Evolutionary conservation across 345 rosid genomes (phyloP).

Genomic region (Lepidium aucheri): DNA sequence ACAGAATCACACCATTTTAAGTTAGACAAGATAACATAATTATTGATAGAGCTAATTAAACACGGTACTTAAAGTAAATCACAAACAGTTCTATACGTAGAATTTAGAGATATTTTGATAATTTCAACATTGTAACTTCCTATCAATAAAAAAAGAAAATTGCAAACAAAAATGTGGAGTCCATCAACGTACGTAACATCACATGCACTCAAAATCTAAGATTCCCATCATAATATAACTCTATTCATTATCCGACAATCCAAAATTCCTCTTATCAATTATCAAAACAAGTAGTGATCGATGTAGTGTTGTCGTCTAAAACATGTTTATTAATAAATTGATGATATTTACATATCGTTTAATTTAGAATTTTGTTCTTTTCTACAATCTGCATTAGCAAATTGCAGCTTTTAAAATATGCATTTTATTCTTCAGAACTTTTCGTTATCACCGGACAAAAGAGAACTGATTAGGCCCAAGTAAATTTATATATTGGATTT

Average conservation of each 20-base stretch:
- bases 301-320: neutral
- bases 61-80: too few species aligned
- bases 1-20: too few species aligned
- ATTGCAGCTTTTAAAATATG: neutral
- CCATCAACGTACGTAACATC: neutral
- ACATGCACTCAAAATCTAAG: neutral
- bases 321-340: too few species aligned
- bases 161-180: neutral
- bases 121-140: too few species aligned
- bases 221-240: neutral
- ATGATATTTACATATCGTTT: too few species aligned
- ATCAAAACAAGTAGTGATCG: too few species aligned
- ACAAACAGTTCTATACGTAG: too few species aligned
- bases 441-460: neutral
- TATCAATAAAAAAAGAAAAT: neutral
- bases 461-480: neutral
- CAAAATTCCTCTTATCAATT: neutral
- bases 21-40: too few species aligned
- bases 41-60: too few species aligned
- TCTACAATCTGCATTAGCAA: neutral
- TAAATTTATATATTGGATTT: neutral
- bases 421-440: too few species aligned
- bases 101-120: too few species aligned
- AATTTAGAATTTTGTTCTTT: neutral
- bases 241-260: neutral